phyloP scores from a whole-genome alignment of 352 stramenopile genomes.

The Pythium scleroteichum region DNA sequence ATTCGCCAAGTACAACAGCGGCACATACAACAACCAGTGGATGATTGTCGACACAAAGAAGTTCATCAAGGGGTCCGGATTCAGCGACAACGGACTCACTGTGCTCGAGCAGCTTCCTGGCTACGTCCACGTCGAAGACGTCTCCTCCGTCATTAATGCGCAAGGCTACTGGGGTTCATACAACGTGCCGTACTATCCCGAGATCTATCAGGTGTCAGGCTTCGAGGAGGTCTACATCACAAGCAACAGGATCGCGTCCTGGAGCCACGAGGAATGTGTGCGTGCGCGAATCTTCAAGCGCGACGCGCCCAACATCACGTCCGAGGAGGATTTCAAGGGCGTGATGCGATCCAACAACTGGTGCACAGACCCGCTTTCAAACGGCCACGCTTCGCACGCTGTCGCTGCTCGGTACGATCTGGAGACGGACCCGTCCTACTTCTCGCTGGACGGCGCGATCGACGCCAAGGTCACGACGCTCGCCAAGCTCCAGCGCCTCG shows the following conservation, averaged over 20 bases:
- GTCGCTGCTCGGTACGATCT: slow-evolving; percentile 76
- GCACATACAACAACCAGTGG: slow-evolving; percentile 88
- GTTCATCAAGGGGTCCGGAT: slow-evolving; percentile 43
- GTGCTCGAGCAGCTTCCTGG: slow-evolving; percentile 78
- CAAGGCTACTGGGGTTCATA: slow-evolving; percentile 78
- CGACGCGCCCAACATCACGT: slow-evolving; percentile 44
- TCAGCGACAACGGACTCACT: slow-evolving; percentile 47
- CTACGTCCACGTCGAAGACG: slow-evolving; percentile 49
- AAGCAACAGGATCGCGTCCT: slow-evolving; percentile 40
- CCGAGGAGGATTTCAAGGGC: slow-evolving; percentile 55
- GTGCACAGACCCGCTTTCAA: slow-evolving; percentile 47
- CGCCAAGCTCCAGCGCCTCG: slow-evolving; percentile 30
- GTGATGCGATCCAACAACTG: slow-evolving; percentile 74
- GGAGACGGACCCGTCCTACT: slow-evolving; percentile 33
- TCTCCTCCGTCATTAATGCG: slow-evolving; percentile 50
- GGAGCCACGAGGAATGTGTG: slow-evolving; percentile 44
- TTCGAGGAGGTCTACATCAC: slow-evolving; percentile 42
- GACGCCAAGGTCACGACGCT: slow-evolving; percentile 77
- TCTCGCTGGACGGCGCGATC: slow-evolving; percentile 56
- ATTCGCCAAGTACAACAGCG: slow-evolving; percentile 64
- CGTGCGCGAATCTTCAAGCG: slow-evolving; percentile 59
- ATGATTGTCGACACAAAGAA: slow-evolving; percentile 74
- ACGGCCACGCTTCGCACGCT: slow-evolving; percentile 45
- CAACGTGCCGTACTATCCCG: slow-evolving; percentile 80
- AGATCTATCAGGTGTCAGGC: slow-evolving; percentile 58